These are phyloP conservation scores for Ophiosphaerella herpotricha DNA, from an alignment of 2,329 filamentous ascomycete species.

Conservation along the genomic window DNA sequence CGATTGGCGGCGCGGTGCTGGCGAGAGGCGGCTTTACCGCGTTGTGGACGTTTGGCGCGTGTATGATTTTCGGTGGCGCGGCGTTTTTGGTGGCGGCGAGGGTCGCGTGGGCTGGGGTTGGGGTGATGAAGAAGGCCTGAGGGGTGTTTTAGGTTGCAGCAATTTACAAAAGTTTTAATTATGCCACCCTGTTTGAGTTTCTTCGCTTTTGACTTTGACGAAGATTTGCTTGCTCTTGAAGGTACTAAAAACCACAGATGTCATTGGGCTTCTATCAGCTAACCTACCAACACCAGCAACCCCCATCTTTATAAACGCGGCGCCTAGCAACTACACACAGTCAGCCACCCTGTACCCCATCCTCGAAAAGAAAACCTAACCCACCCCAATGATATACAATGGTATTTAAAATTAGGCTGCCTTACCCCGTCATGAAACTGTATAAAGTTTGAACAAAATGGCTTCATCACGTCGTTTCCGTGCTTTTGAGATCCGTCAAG, in stretches of 20 bases:
- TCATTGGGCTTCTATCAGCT: no score
- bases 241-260: no score
- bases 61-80: conserved; percentile 29
- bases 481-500: conserved; percentile 33
- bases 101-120: conserved; percentile 31
- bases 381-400: no score
- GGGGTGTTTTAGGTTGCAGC: no score
- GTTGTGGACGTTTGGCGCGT: conserved; percentile 52
- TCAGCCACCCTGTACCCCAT: no score
- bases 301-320: no score
- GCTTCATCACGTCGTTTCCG: conserved; percentile 33
- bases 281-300: no score
- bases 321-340: no score
- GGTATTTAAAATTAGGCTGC: no score
- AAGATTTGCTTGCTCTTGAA: no score
- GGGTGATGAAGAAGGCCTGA: conserved; percentile 32
- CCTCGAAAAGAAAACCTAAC: no score
- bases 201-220: no score
- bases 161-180: background rate
- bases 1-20: conserved; percentile 61
- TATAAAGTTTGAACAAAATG: conserved; percentile 22
- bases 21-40: conserved; percentile 49
- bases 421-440: conserved; percentile 27
- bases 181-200: background rate
- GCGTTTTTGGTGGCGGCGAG: conserved; percentile 25